These are phyloP conservation scores for Oryza coarctata DNA, from an alignment of 176 grass and related monocot genomes.

Conservation along the genomic window DNA sequence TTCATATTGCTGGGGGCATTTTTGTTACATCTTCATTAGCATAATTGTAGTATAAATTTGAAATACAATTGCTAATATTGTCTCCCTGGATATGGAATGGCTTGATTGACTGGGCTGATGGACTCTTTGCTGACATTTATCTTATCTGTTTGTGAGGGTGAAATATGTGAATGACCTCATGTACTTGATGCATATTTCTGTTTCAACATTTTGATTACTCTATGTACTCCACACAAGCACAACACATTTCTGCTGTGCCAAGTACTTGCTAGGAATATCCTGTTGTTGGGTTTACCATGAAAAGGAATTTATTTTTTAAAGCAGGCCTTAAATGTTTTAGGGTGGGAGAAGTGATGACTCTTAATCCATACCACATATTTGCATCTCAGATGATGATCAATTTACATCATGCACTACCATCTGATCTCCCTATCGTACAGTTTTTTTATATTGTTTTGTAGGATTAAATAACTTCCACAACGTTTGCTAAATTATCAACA, in stretches of 20 bases:
- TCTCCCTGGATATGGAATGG: not conserved
- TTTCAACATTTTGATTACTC: not conserved
- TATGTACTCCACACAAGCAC: not conserved
- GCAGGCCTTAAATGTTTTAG: not conserved
- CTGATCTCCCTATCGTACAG: slow-evolving; percentile 15
- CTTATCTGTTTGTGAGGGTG: not conserved
- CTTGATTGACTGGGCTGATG: too few species aligned
- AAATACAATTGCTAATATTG: not conserved
- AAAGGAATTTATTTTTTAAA: not conserved
- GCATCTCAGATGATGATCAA: slow-evolving; percentile 23
- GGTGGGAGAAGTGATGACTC: slow-evolving; percentile 29
- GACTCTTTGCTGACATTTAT: not conserved
- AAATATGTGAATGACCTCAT: not conserved
- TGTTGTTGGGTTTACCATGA: not conserved
- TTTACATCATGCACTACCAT: slow-evolving; percentile 33
- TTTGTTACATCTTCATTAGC: not conserved
- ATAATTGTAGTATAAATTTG: not conserved
- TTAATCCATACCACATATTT: slow-evolving; percentile 20
- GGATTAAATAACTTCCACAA: not conserved
- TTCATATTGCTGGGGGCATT: not conserved
- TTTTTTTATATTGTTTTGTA: not conserved
- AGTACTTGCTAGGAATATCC: not conserved
- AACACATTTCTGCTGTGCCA: not conserved
- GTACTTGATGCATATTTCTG: not conserved
- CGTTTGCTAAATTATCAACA: not conserved